Percentiles rank a stretch among this genome's conserved stretches.
Evolutionary conservation across 2,329 filamentous ascomycete species (phyloP).

Genomic region (Trematosphaeria pertusa): DNA sequence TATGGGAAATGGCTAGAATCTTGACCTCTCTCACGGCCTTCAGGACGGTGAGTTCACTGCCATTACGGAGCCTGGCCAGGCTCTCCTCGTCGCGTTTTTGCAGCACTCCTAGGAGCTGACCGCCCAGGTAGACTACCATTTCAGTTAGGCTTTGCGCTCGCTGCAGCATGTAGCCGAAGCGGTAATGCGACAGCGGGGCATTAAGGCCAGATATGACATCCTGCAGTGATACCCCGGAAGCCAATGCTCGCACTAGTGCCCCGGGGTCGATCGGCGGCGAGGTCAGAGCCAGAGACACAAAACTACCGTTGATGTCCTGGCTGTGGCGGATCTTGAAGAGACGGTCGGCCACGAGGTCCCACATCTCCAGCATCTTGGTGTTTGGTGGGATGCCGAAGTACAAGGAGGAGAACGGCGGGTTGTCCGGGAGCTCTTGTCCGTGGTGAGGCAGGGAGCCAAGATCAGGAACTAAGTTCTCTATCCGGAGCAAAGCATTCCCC

Average conservation of each 20-base stretch:
- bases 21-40: too few relatives aligned
- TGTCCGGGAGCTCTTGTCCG: too few relatives aligned
- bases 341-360: not conserved
- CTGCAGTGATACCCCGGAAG: not conserved
- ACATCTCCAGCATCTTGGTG: not conserved
- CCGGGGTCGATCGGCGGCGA: not conserved
- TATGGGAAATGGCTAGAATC: too few relatives aligned
- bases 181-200: not conserved
- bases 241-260: not conserved
- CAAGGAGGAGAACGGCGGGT: not conserved
- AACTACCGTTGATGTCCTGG: slow-evolving; percentile 3
- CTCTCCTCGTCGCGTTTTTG: too few relatives aligned
- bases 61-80: too few relatives aligned
- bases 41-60: too few relatives aligned
- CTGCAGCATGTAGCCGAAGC: not conserved
- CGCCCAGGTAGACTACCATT: too few relatives aligned
- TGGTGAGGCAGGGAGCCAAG: too few relatives aligned
- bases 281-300: not conserved
- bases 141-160: too few relatives aligned
- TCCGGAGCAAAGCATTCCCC: not conserved
- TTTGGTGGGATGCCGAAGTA: not conserved
- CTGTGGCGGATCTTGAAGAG: slow-evolving; percentile 3
- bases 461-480: not conserved
- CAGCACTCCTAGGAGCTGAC: too few relatives aligned
- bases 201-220: not conserved